Evolutionary conservation across 148 eudicot genomes (phyloP).

Genomic region (Vaccinium corymbosum): DNA sequence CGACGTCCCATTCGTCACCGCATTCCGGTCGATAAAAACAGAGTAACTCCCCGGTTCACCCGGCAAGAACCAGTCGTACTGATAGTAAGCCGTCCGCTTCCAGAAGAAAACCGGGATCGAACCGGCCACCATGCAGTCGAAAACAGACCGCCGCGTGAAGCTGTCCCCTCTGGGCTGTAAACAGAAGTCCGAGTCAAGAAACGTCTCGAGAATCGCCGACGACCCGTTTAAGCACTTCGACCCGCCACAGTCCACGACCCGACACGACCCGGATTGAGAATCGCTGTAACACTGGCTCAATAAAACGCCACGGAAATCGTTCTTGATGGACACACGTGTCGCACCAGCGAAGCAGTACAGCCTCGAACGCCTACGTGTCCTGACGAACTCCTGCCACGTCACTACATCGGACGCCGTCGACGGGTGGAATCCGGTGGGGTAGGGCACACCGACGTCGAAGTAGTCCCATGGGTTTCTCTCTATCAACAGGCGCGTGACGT

Average conservation of each 20-base stretch:
- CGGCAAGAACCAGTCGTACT: constrained; percentile 86
- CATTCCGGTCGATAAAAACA: constrained; percentile 74
- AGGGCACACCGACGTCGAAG: constrained; percentile 66
- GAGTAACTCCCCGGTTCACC: constrained; percentile 78
- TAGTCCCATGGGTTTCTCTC: constrained; percentile 62
- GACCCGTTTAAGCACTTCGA: constrained; percentile 57
- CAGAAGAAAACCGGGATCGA: constrained; percentile 93
- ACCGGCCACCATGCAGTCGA: constrained; percentile 95
- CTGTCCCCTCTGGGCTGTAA: constrained; percentile 93
- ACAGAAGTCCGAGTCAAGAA: constrained; percentile 75
- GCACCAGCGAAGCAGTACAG: constrained; percentile 80
- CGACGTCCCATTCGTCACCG: constrained; percentile 62
- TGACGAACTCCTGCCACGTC: constrained; percentile 51
- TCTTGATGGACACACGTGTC: constrained; percentile 56
- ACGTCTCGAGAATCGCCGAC: constrained; percentile 53
- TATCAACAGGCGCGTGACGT: constrained; percentile 53
- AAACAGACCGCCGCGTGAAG: constrained; percentile 76
- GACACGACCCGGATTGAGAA: constrained; percentile 41
- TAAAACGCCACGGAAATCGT: constrained; percentile 64
- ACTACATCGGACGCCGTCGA: constrained; percentile 23
- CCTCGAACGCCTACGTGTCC: constrained; percentile 34
- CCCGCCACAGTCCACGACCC: constrained; percentile 66
- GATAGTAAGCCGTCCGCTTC: constrained; percentile 74
- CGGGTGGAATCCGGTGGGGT: constrained; percentile 83
- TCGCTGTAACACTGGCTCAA: constrained; percentile 57